Percentiles rank a stretch among this genome's conserved stretches.
These are phyloP conservation scores for Erodium moschatum DNA, from an alignment of 441 rosid species.

Conservation along the genomic window DNA sequence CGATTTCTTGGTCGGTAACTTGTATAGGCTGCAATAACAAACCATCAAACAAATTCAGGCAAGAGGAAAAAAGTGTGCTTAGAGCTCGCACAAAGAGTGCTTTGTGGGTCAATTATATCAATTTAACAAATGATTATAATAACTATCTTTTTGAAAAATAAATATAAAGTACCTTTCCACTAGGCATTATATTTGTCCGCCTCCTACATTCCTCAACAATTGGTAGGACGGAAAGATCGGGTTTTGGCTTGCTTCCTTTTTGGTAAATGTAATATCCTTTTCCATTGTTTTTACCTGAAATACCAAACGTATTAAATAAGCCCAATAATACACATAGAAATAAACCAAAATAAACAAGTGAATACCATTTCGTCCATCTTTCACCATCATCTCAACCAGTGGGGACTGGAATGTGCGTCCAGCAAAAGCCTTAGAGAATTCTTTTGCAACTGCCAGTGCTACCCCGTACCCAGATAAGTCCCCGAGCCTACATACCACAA, in stretches of 20 bases:
- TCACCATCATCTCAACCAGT: slow-evolving; percentile 55
- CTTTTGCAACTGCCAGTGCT: slow-evolving; percentile 49
- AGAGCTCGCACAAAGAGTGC: too few relatives aligned
- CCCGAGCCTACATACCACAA: slow-evolving; percentile 55
- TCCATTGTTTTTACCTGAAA: slow-evolving; percentile 75
- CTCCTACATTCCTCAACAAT: slow-evolving; percentile 63
- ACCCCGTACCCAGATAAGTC: slow-evolving; percentile 87
- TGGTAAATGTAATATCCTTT: slow-evolving; percentile 74
- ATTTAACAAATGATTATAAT: slow-evolving; percentile 3
- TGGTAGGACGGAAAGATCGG: slow-evolving; percentile 62
- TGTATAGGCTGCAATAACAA: slow-evolving; percentile 52
- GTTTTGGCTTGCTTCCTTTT: slow-evolving; percentile 77
- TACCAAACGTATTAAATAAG: slow-evolving; percentile 11
- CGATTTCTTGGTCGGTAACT: slow-evolving; percentile 63
- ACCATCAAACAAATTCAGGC: background rate
- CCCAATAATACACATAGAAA: slow-evolving; percentile 1
- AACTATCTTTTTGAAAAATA: background rate
- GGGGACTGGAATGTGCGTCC: slow-evolving; percentile 55
- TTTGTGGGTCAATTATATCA: background rate
- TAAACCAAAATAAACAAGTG: slow-evolving; percentile 9
- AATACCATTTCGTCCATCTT: slow-evolving; percentile 73
- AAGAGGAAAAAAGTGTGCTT: too few relatives aligned
- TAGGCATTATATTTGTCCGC: slow-evolving; percentile 65
- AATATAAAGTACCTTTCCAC: slow-evolving; percentile 55
- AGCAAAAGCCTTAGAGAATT: slow-evolving; percentile 49